Conservation (phyloP, 306 rosid genomes). For the Cicer judaicum region DNA sequence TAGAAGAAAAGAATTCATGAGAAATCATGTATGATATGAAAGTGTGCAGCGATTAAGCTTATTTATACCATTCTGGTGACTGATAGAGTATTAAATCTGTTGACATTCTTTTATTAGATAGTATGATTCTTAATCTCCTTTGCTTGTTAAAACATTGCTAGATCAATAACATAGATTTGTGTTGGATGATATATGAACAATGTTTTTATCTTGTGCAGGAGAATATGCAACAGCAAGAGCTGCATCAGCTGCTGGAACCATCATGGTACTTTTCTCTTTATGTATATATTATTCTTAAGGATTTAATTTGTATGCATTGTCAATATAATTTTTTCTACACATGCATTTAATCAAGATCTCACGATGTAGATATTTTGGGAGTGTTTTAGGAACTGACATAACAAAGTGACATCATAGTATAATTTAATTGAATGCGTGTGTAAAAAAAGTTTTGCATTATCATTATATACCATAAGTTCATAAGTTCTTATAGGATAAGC, state of each 20-base stretch:
- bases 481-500: not conserved
- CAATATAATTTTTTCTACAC: not conserved
- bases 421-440: no score
- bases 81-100: not conserved
- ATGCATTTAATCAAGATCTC: not conserved
- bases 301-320: not conserved
- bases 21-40: constrained; percentile 11
- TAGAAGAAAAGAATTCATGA: constrained; percentile 3
- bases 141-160: not conserved
- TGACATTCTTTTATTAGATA: not conserved
- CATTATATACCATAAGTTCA: not conserved
- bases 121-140: not conserved
- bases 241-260: constrained; percentile 85
- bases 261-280: constrained; percentile 65
- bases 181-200: constrained; percentile 28
- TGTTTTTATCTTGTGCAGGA: constrained; percentile 51
- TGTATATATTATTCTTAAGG: constrained; percentile 3
- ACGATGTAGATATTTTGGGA: not conserved
- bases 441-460: no score
- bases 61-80: no score
- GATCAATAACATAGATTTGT: constrained; percentile 10
- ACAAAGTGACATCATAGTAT: no score
- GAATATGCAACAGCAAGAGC: constrained; percentile 92
- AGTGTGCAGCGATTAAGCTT: not conserved
- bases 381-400: not conserved